Conservation (phyloP, 192 early-diverging fungal genomes). For the Backusella westeae region DNA sequence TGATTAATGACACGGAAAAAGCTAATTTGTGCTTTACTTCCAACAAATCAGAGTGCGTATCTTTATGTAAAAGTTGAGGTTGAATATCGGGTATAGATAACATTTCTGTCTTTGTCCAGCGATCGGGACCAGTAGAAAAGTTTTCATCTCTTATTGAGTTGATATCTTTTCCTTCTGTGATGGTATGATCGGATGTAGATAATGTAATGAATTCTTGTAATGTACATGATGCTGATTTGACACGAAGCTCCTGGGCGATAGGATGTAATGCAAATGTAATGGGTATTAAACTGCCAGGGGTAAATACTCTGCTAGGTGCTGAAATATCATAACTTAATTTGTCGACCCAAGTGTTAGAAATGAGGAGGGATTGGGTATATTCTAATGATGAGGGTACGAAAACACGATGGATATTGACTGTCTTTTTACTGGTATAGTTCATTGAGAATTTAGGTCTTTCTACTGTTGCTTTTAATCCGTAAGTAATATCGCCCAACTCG, state of each 20-base stretch:
- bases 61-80: conserved; percentile 14
- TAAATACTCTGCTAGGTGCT: conserved; percentile 48
- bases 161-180: conserved; percentile 19
- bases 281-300: conserved; percentile 49
- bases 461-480: conserved; percentile 50
- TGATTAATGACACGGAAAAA: conserved; percentile 28
- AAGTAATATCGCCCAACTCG: conserved; percentile 48
- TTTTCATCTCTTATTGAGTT: conserved; percentile 11
- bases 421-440: conserved; percentile 41
- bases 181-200: conserved; percentile 20
- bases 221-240: conserved; percentile 42
- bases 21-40: conserved; percentile 38
- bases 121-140: not conserved
- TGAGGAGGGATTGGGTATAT: conserved; percentile 46
- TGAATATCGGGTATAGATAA: conserved; percentile 18
- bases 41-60: conserved; percentile 34
- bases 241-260: conserved; percentile 43
- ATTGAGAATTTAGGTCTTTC: conserved; percentile 55
- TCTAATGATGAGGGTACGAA: conserved; percentile 49
- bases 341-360: conserved; percentile 55
- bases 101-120: conserved; percentile 24
- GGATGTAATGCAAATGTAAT: conserved; percentile 51
- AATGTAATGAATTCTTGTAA: conserved; percentile 59
- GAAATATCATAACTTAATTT: conserved; percentile 59
- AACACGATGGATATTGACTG: conserved; percentile 45